Conservation (phyloP, 202 grass and related monocot genomes). For the Alloteropsis angusta region DNA sequence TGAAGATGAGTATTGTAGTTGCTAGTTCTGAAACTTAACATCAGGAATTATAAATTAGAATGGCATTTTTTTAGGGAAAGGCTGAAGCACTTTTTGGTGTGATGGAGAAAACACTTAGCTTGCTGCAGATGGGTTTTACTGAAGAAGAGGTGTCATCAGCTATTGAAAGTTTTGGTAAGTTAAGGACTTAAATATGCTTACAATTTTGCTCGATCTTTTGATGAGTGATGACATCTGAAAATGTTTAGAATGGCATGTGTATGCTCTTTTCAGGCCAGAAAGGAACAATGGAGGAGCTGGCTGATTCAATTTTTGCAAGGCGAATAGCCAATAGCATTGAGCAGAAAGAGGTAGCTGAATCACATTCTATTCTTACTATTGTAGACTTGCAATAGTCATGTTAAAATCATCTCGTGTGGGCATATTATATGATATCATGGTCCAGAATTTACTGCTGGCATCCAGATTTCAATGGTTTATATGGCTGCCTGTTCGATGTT, state of each 20-base stretch:
- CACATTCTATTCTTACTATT: constrained; percentile 6
- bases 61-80: constrained; percentile 28
- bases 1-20: background rate
- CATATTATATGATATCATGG: background rate
- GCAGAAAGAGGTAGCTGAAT: constrained; percentile 35
- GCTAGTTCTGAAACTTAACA: background rate
- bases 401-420: background rate
- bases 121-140: constrained; percentile 79
- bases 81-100: constrained; percentile 59
- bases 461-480: background rate
- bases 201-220: background rate
- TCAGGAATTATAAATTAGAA: background rate
- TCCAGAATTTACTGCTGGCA: background rate
- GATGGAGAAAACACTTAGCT: constrained; percentile 54
- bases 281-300: constrained; percentile 41
- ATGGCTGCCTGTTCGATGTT: background rate
- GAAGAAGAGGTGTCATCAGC: constrained; percentile 79
- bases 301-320: constrained; percentile 68
- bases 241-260: constrained; percentile 25
- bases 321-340: constrained; percentile 40
- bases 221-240: background rate
- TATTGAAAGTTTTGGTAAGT: constrained; percentile 71
- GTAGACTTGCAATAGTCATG: background rate
- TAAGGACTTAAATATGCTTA: background rate
- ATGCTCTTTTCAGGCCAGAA: constrained; percentile 51